Evolutionary conservation across 768 basidiomycete species (phyloP).

Genomic region (Psilocybe azurescens): DNA sequence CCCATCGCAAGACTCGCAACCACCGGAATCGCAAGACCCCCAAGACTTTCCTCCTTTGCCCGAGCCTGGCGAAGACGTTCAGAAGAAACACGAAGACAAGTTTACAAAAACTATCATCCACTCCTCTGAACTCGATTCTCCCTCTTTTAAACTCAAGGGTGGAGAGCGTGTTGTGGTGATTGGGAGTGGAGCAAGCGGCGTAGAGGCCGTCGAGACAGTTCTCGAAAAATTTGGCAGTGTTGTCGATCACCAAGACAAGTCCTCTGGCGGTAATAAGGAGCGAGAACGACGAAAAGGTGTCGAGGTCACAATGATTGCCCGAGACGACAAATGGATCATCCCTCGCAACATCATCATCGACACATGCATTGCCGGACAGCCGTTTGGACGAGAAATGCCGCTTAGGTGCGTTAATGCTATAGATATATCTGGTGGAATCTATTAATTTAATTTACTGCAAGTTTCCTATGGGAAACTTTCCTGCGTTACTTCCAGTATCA

Average conservation of each 20-base stretch:
- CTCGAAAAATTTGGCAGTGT: slow-evolving; percentile 30
- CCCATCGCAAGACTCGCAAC: slow-evolving; percentile 11
- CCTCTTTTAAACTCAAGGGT: slow-evolving; percentile 27
- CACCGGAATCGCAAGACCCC: background rate
- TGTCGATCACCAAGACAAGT: slow-evolving; percentile 7
- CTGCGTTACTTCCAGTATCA: slow-evolving; percentile 48
- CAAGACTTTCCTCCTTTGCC: background rate
- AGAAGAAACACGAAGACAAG: slow-evolving; percentile 22
- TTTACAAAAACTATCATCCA: slow-evolving; percentile 47
- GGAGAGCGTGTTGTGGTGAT: slow-evolving; percentile 51
- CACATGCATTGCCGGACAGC: slow-evolving; percentile 51
- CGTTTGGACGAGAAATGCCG: slow-evolving; percentile 58
- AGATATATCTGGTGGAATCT: background rate
- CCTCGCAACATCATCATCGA: slow-evolving; percentile 53
- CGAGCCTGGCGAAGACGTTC: background rate
- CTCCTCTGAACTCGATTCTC: slow-evolving; percentile 51
- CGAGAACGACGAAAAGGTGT: slow-evolving; percentile 28
- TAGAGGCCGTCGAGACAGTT: slow-evolving; percentile 37
- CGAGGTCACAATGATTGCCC: slow-evolving; percentile 41
- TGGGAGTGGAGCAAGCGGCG: slow-evolving; percentile 55
- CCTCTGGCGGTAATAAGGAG: background rate
- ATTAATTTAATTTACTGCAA: slow-evolving; percentile 16
- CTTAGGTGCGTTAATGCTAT: slow-evolving; percentile 37
- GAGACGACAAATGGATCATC: slow-evolving; percentile 59
- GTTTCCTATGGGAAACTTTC: slow-evolving; percentile 53